Base-by-base conservation (phyloP, 345 rosid species). In the Melaleuca quinquenervia region DNA sequence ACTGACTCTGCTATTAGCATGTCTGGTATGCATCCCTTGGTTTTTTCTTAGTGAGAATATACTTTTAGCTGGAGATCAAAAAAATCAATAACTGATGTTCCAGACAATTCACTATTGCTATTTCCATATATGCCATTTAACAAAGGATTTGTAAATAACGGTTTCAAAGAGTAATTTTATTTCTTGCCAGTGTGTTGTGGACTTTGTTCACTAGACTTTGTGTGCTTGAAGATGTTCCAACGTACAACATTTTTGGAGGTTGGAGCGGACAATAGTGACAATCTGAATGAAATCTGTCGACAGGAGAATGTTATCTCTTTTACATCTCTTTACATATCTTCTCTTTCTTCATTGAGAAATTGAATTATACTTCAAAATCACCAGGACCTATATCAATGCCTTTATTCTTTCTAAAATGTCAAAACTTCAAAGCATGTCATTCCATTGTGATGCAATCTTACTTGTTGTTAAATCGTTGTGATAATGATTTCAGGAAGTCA, bases 401-500 rank as follows among this genome's bases (percentile, higher is more conserved):
- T 55, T 49, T 27, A 5, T 41, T 82, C 50, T 53, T 86, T 41
- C 22, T 13, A 45, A 26, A 11, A 11, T 76, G 11, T 36, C 60
- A 16, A 32, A 70, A 32, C n/a, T 52, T 51, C 78, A 70, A 55
- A 70, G 8, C 27, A 1, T 51, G 36, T 29, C 22, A 74, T 76
- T 11, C 7, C 8, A 51, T 74, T 64, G 10, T 70, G 52, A 75
- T 84, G 76, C 50, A 32, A 32, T 54, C 10, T 20, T 82, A n/a
- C 36, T 82, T 80, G 82, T 22, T 75, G 83, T 64, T 84, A 22
- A 24, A 29, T 0, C 36, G 1, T 32, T 32, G 36, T 2, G 14
- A 41, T 85, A 32, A 26, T 84, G 41, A 88, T 85, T 90, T 60
- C 92, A 96, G 98, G 98, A 97, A 91, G 99, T 94, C 62, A 93